Evolutionary conservation across 1,139 yeast genomes (phyloP).

Genomic region (Kodamaea fungicola): DNA sequence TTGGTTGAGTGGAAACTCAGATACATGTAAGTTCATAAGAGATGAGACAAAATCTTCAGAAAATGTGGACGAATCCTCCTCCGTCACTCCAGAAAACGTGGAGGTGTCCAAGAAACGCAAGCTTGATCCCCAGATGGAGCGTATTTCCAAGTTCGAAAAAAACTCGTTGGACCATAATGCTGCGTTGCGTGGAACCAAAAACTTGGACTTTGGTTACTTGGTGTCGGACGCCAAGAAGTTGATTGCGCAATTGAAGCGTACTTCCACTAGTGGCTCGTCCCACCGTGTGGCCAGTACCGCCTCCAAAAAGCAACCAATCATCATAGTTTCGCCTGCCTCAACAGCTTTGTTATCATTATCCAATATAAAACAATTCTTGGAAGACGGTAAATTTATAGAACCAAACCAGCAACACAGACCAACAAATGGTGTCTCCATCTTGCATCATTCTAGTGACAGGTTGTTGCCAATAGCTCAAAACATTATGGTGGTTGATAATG

Average conservation of each 20-base stretch:
- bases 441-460: conserved; percentile 55
- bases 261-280: conserved; percentile 20
- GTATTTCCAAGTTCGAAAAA: conserved; percentile 59
- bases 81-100: conserved; percentile 5
- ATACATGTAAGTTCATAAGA: conserved; percentile 50
- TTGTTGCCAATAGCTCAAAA: conserved; percentile 53
- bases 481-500: conserved; percentile 81
- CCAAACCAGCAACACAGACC: conserved; percentile 46
- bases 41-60: conserved; percentile 11
- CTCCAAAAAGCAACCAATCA: conserved; percentile 75
- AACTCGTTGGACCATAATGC: conserved; percentile 75
- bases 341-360: conserved; percentile 80
- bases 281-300: conserved; percentile 9
- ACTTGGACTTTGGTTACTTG: conserved; percentile 69
- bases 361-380: conserved; percentile 79
- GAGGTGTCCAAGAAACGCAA: conserved; percentile 20
- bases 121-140: conserved; percentile 51
- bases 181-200: conserved; percentile 73
- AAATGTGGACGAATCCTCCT: conserved; percentile 4
- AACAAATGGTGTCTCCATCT: conserved; percentile 41
- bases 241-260: conserved; percentile 50
- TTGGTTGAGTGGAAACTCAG: conserved; percentile 72
- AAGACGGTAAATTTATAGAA: conserved; percentile 67
- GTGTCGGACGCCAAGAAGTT: conserved; percentile 69
- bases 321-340: conserved; percentile 90